Evolutionary conservation across 1,284 basidiomycete genomes (phyloP).

Genomic region (Volvariella volvacea): DNA sequence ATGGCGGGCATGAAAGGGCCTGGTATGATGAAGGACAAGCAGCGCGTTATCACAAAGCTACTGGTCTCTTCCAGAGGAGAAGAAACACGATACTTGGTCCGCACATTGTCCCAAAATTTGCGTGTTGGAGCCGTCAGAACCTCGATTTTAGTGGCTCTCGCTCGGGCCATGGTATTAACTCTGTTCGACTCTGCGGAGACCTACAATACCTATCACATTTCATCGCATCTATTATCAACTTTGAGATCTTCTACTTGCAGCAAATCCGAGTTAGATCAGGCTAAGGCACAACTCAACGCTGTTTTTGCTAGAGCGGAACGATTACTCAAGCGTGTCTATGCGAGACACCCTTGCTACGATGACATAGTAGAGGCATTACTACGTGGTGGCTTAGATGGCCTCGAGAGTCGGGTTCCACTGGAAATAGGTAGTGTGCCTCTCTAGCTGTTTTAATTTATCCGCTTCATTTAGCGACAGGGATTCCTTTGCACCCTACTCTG

Average conservation of each 20-base stretch:
- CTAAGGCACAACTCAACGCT: slow-evolving; percentile 37
- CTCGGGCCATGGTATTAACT: slow-evolving; percentile 74
- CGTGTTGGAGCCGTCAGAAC: slow-evolving; percentile 85
- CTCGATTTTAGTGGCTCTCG: slow-evolving; percentile 77
- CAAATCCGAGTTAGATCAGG: slow-evolving; percentile 33
- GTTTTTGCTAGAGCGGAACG: slow-evolving; percentile 53
- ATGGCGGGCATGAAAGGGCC: slow-evolving; percentile 65
- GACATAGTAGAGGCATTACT: slow-evolving; percentile 68
- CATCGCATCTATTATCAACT: slow-evolving; percentile 27
- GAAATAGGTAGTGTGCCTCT: slow-evolving; percentile 54
- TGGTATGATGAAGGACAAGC: slow-evolving; percentile 73
- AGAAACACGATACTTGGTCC: slow-evolving; percentile 79
- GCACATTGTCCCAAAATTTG: slow-evolving; percentile 78
- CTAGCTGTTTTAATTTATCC: slow-evolving; percentile 22
- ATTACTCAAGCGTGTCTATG: slow-evolving; percentile 72
- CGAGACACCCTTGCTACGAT: slow-evolving; percentile 85
- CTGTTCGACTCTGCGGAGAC: slow-evolving; percentile 15
- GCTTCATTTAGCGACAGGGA: slow-evolving; percentile 32
- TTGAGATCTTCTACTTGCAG: slow-evolving; percentile 26
- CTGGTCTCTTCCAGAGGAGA: slow-evolving; percentile 83
- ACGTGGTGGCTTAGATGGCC: slow-evolving; percentile 51
- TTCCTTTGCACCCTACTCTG: slow-evolving; percentile 66
- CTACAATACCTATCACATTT: slow-evolving; percentile 25
- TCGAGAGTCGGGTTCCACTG: slow-evolving; percentile 65
- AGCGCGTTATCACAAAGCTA: slow-evolving; percentile 75